Percentiles rank a stretch among this genome's conserved stretches.
Conservation (phyloP, 495 filamentous ascomycete species). For the Neurospora pannonica region DNA sequence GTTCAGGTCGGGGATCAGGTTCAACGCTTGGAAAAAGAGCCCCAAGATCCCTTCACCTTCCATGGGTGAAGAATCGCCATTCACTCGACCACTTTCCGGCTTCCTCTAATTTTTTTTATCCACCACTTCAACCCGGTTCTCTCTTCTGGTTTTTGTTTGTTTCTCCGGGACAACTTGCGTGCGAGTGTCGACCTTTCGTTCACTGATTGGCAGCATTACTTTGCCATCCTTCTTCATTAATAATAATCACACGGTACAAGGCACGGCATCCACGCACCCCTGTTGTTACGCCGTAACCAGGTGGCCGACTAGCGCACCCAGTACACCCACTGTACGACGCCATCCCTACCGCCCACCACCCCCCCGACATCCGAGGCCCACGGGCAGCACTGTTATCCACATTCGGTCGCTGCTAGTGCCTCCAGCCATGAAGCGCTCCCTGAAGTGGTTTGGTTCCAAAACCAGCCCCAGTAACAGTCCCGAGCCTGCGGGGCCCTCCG, state of each 20-base stretch:
- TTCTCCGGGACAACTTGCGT: background rate
- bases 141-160: background rate
- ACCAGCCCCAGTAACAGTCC: constrained; percentile 16
- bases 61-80: background rate
- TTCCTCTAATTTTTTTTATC: background rate
- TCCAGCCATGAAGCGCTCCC: constrained; percentile 20
- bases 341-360: background rate
- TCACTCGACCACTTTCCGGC: background rate
- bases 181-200: background rate
- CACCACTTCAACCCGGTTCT: background rate
- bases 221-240: background rate
- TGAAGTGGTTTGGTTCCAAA: constrained; percentile 22
- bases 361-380: constrained; percentile 11
- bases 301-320: background rate
- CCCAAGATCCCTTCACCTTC: background rate
- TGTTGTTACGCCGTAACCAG: background rate
- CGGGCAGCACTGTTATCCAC: constrained; percentile 21
- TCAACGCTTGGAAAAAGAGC: background rate
- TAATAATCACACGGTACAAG: background rate
- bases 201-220: background rate
- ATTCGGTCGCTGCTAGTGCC: constrained; percentile 7
- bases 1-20: background rate
- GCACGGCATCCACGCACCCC: background rate
- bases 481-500: constrained; percentile 18
- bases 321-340: background rate